Conservation (phyloP, 345 rosid species). For the Moricandia arvensis region DNA sequence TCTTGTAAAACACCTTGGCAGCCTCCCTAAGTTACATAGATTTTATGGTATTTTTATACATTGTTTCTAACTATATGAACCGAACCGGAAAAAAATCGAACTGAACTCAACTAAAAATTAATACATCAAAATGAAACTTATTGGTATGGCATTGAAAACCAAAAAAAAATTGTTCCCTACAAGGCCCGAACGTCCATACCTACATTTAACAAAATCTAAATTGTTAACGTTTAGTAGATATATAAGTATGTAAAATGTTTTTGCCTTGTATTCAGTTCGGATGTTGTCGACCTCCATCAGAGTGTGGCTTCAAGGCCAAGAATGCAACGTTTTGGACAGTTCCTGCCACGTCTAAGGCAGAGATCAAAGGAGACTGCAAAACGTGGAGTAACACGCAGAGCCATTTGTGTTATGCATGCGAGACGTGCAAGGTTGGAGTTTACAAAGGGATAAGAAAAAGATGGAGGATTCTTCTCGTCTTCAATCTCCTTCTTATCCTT, state of each 20-base stretch:
- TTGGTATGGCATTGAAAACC: not conserved
- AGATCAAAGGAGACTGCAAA: constrained; percentile 39
- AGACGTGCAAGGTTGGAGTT: constrained; percentile 58
- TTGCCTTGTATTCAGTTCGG: constrained; percentile 43
- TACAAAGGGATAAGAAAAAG: constrained; percentile 35
- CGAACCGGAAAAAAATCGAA: not conserved
- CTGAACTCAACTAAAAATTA: not conserved
- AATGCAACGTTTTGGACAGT: constrained; percentile 48
- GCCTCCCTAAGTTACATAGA: too few species aligned
- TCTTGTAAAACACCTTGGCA: too few species aligned
- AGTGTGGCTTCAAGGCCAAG: constrained; percentile 47
- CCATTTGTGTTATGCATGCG: constrained; percentile 51
- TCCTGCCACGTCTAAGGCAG: not conserved
- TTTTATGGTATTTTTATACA: too few species aligned
- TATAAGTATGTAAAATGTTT: not conserved
- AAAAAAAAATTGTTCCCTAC: too few species aligned
- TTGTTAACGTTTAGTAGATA: not conserved
- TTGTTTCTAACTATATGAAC: too few species aligned
- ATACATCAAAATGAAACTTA: not conserved
- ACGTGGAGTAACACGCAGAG: constrained; percentile 51
- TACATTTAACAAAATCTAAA: not conserved
- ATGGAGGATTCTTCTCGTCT: constrained; percentile 44
- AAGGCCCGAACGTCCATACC: not conserved
- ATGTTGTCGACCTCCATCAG: constrained; percentile 63
- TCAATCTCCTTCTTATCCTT: constrained; percentile 28